phyloP scores from a whole-genome alignment of 306 rosid species.

The Glycine latifolia region DNA sequence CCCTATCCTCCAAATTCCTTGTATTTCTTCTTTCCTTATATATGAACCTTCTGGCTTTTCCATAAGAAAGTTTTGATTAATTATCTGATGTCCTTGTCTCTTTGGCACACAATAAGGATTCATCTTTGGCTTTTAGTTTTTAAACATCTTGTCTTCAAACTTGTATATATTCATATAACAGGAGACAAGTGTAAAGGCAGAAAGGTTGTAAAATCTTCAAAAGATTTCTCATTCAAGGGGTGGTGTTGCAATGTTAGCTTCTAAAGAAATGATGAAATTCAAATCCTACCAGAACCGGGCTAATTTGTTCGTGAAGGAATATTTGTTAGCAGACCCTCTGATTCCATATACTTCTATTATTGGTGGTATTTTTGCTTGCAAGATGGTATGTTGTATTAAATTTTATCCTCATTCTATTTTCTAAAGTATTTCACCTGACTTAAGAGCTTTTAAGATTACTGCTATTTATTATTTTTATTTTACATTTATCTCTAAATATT shows the following conservation, averaged over 20 bases:
- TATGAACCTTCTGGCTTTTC: conserved; percentile 44
- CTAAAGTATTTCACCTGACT: conserved; percentile 2
- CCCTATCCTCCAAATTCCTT: conserved; percentile 28
- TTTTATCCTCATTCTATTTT: conserved; percentile 25
- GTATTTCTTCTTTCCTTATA: conserved; percentile 35
- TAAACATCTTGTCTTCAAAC: conserved; percentile 27
- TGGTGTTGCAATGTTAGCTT: conserved; percentile 55
- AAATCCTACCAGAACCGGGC: conserved; percentile 80
- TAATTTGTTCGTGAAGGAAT: conserved; percentile 69
- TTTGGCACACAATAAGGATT: conserved; percentile 38
- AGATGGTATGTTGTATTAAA: conserved; percentile 69
- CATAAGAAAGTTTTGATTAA: conserved; percentile 4
- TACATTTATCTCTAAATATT: conserved; percentile 34
- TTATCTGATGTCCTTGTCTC: conserved; percentile 26
- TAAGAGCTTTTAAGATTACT: conserved; percentile 24
- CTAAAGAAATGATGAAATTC: conserved; percentile 73
- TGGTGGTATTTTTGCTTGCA: conserved; percentile 80
- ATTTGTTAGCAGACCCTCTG: conserved; percentile 65
- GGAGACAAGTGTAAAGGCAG: conserved; percentile 40
- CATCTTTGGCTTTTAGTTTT: conserved; percentile 26
- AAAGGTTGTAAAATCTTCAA: conserved; percentile 35
- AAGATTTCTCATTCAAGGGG: conserved; percentile 41
- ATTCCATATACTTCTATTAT: conserved; percentile 72
- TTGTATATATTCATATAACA: conserved; percentile 33
- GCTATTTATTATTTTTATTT: conserved; percentile 28